Evolutionary conservation across 768 basidiomycete species (phyloP), one percentile per base, ranked within the genome.

Genomic region (Naganishia randhawae): DNA sequence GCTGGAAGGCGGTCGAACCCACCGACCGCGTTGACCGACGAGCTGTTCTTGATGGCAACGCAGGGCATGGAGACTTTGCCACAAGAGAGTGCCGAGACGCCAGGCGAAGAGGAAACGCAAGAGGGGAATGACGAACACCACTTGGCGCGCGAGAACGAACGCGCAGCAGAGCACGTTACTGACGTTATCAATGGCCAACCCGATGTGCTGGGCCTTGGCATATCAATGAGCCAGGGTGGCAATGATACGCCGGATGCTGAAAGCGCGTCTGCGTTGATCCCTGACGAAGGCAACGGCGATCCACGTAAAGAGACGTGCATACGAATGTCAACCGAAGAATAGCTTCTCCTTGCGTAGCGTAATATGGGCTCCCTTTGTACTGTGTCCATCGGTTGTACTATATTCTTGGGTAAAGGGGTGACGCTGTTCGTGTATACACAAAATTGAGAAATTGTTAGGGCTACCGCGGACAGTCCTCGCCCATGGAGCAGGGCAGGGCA

Each of bases 21-120:
- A 42, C 57, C 35, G 57, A 42, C 19, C 3, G 37, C 35, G 3
- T 29, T 61, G 37, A 61, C 57, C n/a, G 57, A 61, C 37, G 57
- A 61, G 29, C 57, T 61, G 37, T 61, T 61, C 57, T 61, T 61
- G 35, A 61, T 61, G 57, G 57, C 57, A 25, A 25, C 57, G 37
- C 57, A 41, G 17, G 57, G 37, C 11, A 39, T 61, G 57, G 27
- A 41, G 25, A 61, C 32, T 32, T 33, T 33, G 16, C 6, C 54
- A 9, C 33, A 22, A 35, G 54, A 55, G 22, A 55, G 11, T 35
- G 9, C n/a, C 14, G 35, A 45, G 17, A 8, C 17, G n/a, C 53
- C 11, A 37, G 19, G 7, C 10, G 37, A 42, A 27, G 32, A 63
- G 33, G 61, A 22, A 22, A 39, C 25, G 45, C 5, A 39, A 25